These are phyloP conservation scores for Alnus glutinosa DNA, from an alignment of 306 rosid species.

Conservation along the genomic window DNA sequence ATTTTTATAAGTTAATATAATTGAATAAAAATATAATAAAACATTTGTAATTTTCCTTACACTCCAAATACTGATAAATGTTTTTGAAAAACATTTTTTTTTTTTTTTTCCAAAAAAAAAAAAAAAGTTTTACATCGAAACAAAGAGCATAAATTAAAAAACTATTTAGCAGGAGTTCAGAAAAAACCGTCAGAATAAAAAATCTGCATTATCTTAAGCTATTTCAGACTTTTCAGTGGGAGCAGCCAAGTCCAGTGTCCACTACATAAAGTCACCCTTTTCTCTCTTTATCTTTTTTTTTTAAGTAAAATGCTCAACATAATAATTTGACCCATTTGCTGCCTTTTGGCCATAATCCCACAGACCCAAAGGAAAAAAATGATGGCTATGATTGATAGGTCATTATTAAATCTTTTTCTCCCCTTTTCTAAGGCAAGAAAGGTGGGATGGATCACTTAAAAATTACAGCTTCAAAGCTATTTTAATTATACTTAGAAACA, in stretches of 20 bases:
- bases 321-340: constrained; percentile 24
- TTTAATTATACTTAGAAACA: constrained; percentile 17
- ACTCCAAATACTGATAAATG: too few species aligned
- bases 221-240: neutral
- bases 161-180: too few species aligned
- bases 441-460: constrained; percentile 8
- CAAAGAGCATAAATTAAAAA: too few species aligned
- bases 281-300: neutral
- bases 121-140: too few species aligned
- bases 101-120: too few species aligned
- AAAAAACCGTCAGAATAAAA: too few species aligned
- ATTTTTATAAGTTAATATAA: too few species aligned
- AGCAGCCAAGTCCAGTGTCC: neutral
- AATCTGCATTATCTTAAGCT: neutral
- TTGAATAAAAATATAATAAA: too few species aligned
- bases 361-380: constrained; percentile 10
- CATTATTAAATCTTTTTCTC: neutral
- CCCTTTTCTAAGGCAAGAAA: constrained; percentile 17
- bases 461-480: constrained; percentile 12
- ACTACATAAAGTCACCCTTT: neutral
- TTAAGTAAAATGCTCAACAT: neutral
- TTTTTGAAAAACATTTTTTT: too few species aligned
- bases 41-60: too few species aligned
- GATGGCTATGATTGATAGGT: constrained; percentile 16
- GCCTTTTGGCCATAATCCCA: constrained; percentile 26